Evolutionary conservation across 768 basidiomycete genomes (phyloP).

Genomic region (Suillus fuscotomentosus): DNA sequence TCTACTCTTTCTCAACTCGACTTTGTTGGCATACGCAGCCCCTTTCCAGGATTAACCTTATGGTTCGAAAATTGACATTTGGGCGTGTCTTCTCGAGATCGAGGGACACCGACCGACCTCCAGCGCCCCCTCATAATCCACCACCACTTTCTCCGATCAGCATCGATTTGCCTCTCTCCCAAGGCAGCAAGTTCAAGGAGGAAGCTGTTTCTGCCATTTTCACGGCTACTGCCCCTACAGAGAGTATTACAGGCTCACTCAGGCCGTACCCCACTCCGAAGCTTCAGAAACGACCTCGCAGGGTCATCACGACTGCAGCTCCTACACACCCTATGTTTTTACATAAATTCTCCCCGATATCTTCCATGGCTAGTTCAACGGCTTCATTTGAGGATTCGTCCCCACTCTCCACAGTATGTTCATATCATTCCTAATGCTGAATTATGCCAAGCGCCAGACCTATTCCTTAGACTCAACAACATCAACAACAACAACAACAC

Average conservation of each 20-base stretch:
- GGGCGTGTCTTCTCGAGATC: not conserved
- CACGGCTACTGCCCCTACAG: slow-evolving; percentile 3
- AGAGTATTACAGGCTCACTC: not conserved
- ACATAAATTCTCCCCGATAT: not conserved
- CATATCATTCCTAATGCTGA: not conserved
- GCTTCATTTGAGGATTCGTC: not conserved
- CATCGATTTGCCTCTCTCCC: slow-evolving; percentile 15
- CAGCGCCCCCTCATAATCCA: slow-evolving; percentile 12
- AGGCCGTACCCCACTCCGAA: not conserved
- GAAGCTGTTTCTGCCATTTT: slow-evolving; percentile 22
- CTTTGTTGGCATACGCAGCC: not conserved
- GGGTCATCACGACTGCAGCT: not conserved
- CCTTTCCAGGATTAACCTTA: not conserved
- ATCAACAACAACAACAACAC: not conserved
- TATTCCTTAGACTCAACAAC: slow-evolving; percentile 5
- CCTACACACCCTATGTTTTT: not conserved
- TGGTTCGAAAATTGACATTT: slow-evolving; percentile 14
- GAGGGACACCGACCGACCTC: slow-evolving; percentile 10
- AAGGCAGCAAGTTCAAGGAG: slow-evolving; percentile 30
- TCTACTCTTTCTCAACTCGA: not conserved
- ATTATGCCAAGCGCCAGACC: slow-evolving; percentile 8
- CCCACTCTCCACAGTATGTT: not conserved
- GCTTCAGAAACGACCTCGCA: not conserved
- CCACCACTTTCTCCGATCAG: slow-evolving; percentile 16
- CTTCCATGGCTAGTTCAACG: not conserved